phyloP scores from a whole-genome alignment of 108 stramenopile species.

The Asterionellopsis glacialis region DNA sequence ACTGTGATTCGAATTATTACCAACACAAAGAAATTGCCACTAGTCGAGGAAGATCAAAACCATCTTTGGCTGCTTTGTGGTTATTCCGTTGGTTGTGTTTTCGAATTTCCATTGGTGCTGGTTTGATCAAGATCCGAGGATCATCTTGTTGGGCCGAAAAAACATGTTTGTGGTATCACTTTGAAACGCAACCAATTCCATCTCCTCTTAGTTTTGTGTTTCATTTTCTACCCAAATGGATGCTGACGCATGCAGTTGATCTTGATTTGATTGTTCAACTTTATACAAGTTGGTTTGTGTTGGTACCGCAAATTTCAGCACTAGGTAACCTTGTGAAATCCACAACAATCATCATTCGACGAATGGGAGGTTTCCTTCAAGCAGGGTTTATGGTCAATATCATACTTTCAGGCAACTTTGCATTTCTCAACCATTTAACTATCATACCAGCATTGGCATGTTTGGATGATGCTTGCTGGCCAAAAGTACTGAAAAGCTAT shows the following conservation, averaged over 20 bases:
- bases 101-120: conserved; percentile 75
- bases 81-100: conserved; percentile 79
- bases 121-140: conserved; percentile 82
- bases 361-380: conserved; percentile 47
- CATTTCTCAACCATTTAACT: conserved; percentile 80
- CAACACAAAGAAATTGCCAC: conserved; percentile 2
- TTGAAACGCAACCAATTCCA: conserved; percentile 83
- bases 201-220: conserved; percentile 59
- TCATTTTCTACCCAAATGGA: conserved; percentile 54
- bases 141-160: conserved; percentile 70
- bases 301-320: conserved; percentile 13
- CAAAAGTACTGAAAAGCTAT: conserved; percentile 14
- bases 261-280: conserved; percentile 77
- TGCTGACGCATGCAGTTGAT: conserved; percentile 42
- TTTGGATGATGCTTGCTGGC: conserved; percentile 64
- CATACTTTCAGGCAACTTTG: conserved; percentile 71
- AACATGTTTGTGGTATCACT: conserved; percentile 72
- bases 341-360: background rate
- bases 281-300: conserved; percentile 61
- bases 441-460: conserved; percentile 70
- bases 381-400: conserved; percentile 62
- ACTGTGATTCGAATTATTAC: too few relatives aligned
- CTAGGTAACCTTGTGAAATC: background rate
- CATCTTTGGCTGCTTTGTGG: conserved; percentile 56
- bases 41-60: background rate